Conservation (phyloP, 495 filamentous ascomycete genomes). For the Aspergillus biplanus region DNA sequence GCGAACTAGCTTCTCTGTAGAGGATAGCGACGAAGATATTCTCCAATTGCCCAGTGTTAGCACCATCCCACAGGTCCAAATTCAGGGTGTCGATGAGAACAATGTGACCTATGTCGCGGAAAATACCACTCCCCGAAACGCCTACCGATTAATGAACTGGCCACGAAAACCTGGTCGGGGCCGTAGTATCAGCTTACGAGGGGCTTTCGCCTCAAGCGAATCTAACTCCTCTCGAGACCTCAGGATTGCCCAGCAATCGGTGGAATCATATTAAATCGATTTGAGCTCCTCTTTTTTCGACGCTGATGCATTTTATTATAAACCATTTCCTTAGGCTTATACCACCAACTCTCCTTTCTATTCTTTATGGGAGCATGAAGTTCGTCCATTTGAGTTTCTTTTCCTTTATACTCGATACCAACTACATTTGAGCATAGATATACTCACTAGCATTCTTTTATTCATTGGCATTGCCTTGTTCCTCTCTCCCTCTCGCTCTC, state of each 20-base stretch:
- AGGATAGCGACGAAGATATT: conserved; percentile 45
- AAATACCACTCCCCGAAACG: conserved; percentile 31
- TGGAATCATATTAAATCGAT: conserved; percentile 9
- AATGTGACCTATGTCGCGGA: conserved; percentile 42
- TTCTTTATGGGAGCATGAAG: background rate
- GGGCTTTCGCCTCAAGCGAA: conserved; percentile 4
- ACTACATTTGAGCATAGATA: background rate
- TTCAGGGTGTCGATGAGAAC: conserved; percentile 45
- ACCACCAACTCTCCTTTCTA: background rate
- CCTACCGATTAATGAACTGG: conserved; percentile 43
- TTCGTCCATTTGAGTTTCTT: background rate
- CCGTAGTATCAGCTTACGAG: conserved; percentile 2
- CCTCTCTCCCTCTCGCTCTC: conserved; percentile 6
- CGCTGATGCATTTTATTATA: background rate
- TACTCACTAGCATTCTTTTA: background rate
- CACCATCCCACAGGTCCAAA: conserved; percentile 33
- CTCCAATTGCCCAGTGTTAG: conserved; percentile 42
- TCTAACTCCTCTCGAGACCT: background rate
- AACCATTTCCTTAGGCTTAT: background rate
- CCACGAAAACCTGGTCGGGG: conserved; percentile 24
- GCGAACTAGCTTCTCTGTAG: conserved; percentile 28
- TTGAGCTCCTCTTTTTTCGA: background rate
- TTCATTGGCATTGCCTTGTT: background rate
- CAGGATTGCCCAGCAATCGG: background rate
- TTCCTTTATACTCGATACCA: background rate